Evolutionary conservation across 768 basidiomycete species (phyloP), one percentile per base, ranked within the genome.

Genomic region (Cystobasidium tubakii): DNA sequence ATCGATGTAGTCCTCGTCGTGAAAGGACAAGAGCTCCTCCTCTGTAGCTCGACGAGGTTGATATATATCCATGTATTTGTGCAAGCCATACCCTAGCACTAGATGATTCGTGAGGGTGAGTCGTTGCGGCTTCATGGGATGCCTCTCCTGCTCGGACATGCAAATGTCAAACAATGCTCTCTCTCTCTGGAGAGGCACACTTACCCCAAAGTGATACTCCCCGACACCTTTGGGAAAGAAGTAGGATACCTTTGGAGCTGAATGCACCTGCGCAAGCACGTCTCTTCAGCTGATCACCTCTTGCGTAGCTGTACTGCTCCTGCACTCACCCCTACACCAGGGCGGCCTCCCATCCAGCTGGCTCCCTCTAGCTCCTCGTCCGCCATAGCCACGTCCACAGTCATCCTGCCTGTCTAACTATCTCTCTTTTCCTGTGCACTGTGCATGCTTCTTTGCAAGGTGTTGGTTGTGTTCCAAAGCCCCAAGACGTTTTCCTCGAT

Each of bases 91-190:
- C 0, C 94, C 95, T 82, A 95, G 86, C 15, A 98, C 94, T 60
- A 99, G 86, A 0, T 93, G 88, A 77, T 97, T 99, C 21, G 96
- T 98, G 67, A 99, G 82, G 1, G 95, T 93, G n/a, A 99, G 83
- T 29, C 95, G 86, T 78, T 96, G 92, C 2, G 95, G 95, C 81
- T 97, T 96, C 95, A 99, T 99, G 1, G 95, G 95, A 83, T 99
- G 95, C 62, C 89, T 87, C 86, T 96, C 92, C 69, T 71, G 42
- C 27, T 25, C 7, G 13, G 63, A 27, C n/a, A 31, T 29, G 21
- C 25, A 55, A 69, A 42, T 60, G 69, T 76, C 54, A 62, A 55
- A 50, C 70, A 46, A 39, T 13, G 36, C 42, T 27, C 33, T 9
- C 43, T 23, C 1, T 42, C 50, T 27, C 34, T 36, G 23, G 46